Conservation (phyloP, 2,329 filamentous ascomycete genomes). For the Ophiostoma pallidulum region DNA sequence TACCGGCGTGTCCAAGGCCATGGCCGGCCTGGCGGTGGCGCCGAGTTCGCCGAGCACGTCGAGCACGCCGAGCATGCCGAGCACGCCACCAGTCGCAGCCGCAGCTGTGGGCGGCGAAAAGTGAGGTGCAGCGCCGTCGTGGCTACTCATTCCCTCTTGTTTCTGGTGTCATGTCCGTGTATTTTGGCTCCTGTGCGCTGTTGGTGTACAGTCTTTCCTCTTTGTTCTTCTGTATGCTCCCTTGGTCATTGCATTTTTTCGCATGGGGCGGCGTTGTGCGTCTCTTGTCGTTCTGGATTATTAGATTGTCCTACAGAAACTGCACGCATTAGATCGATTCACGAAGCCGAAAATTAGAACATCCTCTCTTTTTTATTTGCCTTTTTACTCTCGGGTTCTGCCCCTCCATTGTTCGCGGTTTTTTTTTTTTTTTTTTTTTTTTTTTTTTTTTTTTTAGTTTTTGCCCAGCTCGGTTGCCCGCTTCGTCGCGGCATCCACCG, state of each 20-base stretch:
- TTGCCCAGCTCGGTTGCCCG: slow-evolving; percentile 35
- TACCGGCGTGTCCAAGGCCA: slow-evolving; percentile 16
- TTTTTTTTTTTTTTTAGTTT: slow-evolving; percentile 1
- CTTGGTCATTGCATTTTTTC: background rate
- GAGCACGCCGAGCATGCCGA: background rate
- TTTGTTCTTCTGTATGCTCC: too few relatives aligned
- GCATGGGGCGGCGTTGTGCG: too few relatives aligned
- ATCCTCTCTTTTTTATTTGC: too few relatives aligned
- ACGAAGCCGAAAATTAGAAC: too few relatives aligned
- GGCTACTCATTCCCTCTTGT: background rate
- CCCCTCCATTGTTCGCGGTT: too few relatives aligned
- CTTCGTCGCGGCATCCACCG: slow-evolving; percentile 35
- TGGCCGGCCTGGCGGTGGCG: slow-evolving; percentile 16
- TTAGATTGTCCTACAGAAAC: too few relatives aligned
- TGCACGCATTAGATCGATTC: too few relatives aligned
- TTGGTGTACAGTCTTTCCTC: too few relatives aligned
- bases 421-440: background rate
- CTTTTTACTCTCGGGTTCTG: too few relatives aligned
- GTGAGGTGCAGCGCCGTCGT: background rate
- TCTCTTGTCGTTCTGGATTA: too few relatives aligned
- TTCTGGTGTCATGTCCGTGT: background rate
- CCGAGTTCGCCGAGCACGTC: background rate
- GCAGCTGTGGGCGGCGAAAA: background rate
- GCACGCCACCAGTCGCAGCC: background rate
- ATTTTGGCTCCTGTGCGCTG: too few relatives aligned